Percentiles rank a stretch among this genome's conserved stretches.
Evolutionary conservation across 768 basidiomycete species (phyloP).

Genomic region (Phanerochaete sordida): DNA sequence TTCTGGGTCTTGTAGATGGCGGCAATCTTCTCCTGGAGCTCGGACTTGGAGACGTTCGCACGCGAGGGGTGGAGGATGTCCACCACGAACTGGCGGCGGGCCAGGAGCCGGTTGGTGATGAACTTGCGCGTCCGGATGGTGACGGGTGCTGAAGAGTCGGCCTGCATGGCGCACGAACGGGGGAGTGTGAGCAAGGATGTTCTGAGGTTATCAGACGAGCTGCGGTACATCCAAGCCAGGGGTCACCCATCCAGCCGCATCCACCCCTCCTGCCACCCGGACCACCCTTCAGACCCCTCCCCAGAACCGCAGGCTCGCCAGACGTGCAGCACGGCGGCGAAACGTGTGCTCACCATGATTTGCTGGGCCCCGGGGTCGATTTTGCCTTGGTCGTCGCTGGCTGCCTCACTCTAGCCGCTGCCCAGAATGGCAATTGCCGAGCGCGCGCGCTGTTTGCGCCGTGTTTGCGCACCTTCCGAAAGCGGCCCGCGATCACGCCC

Average conservation of each 20-base stretch:
- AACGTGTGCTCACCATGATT: constrained; percentile 27
- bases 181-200: constrained; percentile 13
- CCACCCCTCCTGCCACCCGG: constrained; percentile 17
- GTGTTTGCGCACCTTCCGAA: constrained; percentile 1
- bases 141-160: constrained; percentile 79
- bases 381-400: constrained; percentile 27
- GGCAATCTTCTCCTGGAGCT: constrained; percentile 91
- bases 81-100: constrained; percentile 93
- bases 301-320: constrained; percentile 2
- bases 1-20: constrained; percentile 91
- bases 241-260: constrained; percentile 31
- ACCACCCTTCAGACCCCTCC: constrained; percentile 4
- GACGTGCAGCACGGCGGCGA: constrained; percentile 14
- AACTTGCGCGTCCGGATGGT: constrained; percentile 99
- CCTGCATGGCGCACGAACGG: constrained; percentile 37
- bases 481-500: background rate
- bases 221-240: constrained; percentile 28
- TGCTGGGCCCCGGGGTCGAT: constrained; percentile 22
- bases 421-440: constrained; percentile 9
- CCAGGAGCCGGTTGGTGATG: constrained; percentile 96
- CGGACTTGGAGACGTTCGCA: constrained; percentile 88
- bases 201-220: constrained; percentile 8
- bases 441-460: background rate
- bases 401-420: background rate
- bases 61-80: constrained; percentile 96